Base-by-base conservation (phyloP, 1,284 basidiomycete genomes). In the Gastroboletus turbinatus region DNA sequence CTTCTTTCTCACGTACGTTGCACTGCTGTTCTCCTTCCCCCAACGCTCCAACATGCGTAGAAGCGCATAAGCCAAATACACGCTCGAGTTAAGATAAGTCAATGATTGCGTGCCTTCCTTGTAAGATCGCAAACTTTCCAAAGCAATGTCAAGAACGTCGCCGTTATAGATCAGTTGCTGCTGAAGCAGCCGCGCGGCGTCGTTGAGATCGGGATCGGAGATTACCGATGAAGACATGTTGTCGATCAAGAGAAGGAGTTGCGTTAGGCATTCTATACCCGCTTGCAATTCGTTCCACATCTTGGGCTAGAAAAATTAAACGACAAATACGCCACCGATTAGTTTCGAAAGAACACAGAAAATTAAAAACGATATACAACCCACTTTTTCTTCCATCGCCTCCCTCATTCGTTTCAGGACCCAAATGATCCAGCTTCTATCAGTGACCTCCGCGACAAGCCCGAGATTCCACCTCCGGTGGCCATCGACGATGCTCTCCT, bases 151-250 rank as follows among this genome's bases (percentile, higher is more conserved):
- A 46, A 98, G 83, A 17, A 95, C 87, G 61, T 96, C 92, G 35
- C 92, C 93, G 65, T 95, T 94, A 75, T 97, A 98, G 65, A 97
- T 88, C 39, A 98, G 76, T 71, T 96, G 92, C 63, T 94, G 85
- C 65, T 94, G 91, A 3, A 98, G 77, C 14, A 88, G 76, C 55
- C 85, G 84, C 36, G 94, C 90, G 6, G 88, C 87, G 43, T 96
- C 90, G 35, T 78, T 74, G 56, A 93, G 78, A 52, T 87, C 86
- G 32, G 70, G 47, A 50, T 78, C 74, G 63, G 77, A 73, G 50
- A 68, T 69, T 40, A 66, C 61, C 45, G 72, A 68, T 40, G 75
- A 74, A 45, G 79, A 77, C 80, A 85, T 83, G 52, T 66, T 63
- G 64, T 96, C 93, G 65, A 97, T 88, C 58, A 95, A 81, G 36